Base-by-base conservation (phyloP, 1,284 basidiomycete genomes). In the Melampsora americana region DNA sequence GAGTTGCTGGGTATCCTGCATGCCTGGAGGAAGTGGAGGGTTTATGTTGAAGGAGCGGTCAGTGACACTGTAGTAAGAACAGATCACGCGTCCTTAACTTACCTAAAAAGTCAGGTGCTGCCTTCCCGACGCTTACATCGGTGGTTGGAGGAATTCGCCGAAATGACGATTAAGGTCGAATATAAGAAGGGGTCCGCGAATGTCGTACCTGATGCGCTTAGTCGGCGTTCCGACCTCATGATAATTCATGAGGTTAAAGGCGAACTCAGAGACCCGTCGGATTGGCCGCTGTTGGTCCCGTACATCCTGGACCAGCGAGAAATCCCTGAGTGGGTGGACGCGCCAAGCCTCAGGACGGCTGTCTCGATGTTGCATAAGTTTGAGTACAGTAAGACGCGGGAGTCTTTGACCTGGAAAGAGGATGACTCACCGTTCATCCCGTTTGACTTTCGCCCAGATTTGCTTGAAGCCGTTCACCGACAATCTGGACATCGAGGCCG, bases 81-180 rank as follows among this genome's bases (percentile, higher is more conserved):
- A 0, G 84, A 86, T 77, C 86, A 87, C 74, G 60, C 78, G 0
- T 85, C 83, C 0, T 79, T 87, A 0, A 80, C 85, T 44, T 81
- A 83, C 70, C 85, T 86, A 60, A 1, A 78, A 0, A 78, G 77
- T 0, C 85, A 87, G 67, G 66, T 78, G 2, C 79, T 85, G 14
- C 79, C 86, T 0, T 84, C 83, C 0, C 62, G 78, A 0, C 68
- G 81, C 0, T 85, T 86, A 71, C 78, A 79, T 0, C 79, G 81
- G 0, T 86, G 85, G 85, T 79, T 82, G 71, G 83, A 85, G 67
- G 79, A 80, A 14, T 53, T 86, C 2, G 65, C 79, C 0, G 81
- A 86, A 30, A 86, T 81, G 46, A 56, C 56, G 7, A 18, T 73
- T 26, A 35, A 68, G 20, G 35, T 85, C 20, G 62, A 75, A 0